Percentiles rank a stretch among this genome's conserved stretches.
phyloP scores from a whole-genome alignment of 129 eudicot species.

The sunflower (Helianthus annuus) region DNA sequence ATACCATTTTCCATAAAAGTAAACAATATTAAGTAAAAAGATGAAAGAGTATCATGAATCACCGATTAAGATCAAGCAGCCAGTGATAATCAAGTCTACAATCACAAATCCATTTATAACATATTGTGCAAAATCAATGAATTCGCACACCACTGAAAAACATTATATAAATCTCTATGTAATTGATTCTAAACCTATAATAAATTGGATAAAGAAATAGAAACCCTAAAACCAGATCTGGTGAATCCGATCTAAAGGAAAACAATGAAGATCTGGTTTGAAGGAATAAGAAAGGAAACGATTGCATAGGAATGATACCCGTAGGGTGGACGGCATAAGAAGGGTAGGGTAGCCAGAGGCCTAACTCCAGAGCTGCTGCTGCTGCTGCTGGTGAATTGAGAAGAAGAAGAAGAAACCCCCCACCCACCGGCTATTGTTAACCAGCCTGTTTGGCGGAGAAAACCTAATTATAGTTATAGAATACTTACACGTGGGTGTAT shows the following conservation, averaged over 20 bases:
- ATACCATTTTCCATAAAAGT: no score
- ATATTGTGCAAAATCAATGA: neutral
- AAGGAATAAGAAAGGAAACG: slow-evolving; percentile 4
- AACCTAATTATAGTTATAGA: slow-evolving; percentile 21
- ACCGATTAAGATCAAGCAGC: neutral
- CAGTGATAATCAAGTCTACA: neutral
- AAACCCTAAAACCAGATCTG: slow-evolving; percentile 35
- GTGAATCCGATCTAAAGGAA: neutral
- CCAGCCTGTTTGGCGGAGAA: slow-evolving; percentile 10
- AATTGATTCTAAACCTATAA: neutral
- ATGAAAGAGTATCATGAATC: neutral
- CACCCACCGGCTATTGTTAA: slow-evolving; percentile 29
- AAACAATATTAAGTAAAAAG: no score
- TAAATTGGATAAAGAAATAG: neutral
- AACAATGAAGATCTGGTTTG: slow-evolving; percentile 29
- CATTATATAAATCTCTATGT: neutral
- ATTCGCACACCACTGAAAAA: neutral
- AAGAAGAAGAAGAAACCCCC: slow-evolving; percentile 21
- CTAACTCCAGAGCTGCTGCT: slow-evolving; percentile 43
- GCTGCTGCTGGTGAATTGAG: slow-evolving; percentile 26
- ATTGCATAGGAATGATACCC: slow-evolving; percentile 40
- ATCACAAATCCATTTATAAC: slow-evolving; percentile 15
- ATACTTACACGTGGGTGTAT: slow-evolving; percentile 24
- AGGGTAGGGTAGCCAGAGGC: slow-evolving; percentile 63
- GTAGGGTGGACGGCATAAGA: slow-evolving; percentile 79